phyloP scores from a whole-genome alignment of 345 rosid genomes.

The Angophora floribunda region DNA sequence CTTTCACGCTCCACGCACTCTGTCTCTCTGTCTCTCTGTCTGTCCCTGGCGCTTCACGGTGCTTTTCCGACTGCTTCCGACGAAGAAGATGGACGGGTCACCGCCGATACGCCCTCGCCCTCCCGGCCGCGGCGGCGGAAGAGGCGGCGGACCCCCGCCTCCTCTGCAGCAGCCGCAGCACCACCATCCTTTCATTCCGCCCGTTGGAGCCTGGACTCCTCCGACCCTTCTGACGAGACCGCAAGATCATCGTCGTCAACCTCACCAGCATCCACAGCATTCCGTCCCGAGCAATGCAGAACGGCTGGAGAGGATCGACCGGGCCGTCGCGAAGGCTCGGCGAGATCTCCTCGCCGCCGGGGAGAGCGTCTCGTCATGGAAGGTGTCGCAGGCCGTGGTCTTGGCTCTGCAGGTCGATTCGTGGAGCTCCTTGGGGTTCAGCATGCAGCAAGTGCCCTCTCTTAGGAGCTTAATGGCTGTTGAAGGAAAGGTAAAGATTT shows the following conservation, averaged over 20 bases:
- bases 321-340: slow-evolving; percentile 36
- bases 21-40: not conserved
- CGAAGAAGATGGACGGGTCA: not conserved
- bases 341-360: slow-evolving; percentile 26
- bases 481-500: slow-evolving; percentile 50
- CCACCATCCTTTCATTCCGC: not conserved
- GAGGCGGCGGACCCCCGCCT: not conserved
- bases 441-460: slow-evolving; percentile 60
- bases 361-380: slow-evolving; percentile 53
- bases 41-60: not conserved
- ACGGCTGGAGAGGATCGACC: slow-evolving; percentile 17
- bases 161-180: slow-evolving; percentile 4
- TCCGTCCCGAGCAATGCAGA: not conserved
- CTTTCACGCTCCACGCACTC: not conserved
- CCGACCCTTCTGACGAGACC: not conserved
- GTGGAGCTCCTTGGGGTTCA: slow-evolving; percentile 59
- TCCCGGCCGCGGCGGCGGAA: not conserved
- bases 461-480: slow-evolving; percentile 40
- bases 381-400: slow-evolving; percentile 34
- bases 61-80: not conserved
- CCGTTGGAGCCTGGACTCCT: not conserved
- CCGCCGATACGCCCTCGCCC: not conserved
- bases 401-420: slow-evolving; percentile 42
- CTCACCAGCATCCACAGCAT: not conserved
- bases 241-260: not conserved